These are phyloP conservation scores for Plasmodium ovale DNA, from an alignment of 169 alveolate species.

Conservation along the genomic window DNA sequence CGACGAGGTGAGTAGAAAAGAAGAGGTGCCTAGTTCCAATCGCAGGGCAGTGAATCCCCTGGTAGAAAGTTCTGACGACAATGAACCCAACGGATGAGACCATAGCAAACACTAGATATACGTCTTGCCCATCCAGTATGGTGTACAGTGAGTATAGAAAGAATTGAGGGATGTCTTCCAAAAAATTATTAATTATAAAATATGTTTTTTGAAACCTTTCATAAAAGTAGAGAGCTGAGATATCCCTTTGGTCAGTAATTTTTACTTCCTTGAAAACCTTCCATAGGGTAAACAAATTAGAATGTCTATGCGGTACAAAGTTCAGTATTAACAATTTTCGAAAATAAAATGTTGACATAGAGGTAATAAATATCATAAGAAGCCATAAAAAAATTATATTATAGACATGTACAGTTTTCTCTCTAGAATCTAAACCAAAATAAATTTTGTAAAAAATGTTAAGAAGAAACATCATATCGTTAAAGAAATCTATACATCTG, in stretches of 20 bases:
- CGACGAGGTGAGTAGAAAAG: conserved; percentile 1
- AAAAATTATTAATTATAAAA: conserved; percentile 34
- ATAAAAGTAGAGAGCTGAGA: conserved; percentile 9
- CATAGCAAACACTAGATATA: conserved; percentile 4
- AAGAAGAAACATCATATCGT: conserved; percentile 16
- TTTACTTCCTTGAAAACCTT: conserved; percentile 28
- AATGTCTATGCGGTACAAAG: conserved; percentile 20
- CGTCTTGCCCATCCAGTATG: conserved; percentile 30
- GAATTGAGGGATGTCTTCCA: conserved; percentile 62
- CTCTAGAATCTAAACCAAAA: background rate
- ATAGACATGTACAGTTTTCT: background rate
- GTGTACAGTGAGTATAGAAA: conserved; percentile 8
- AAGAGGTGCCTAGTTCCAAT: background rate
- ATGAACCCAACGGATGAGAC: conserved; percentile 7
- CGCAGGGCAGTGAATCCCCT: background rate
- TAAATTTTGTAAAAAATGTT: conserved; percentile 10
- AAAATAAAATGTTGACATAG: conserved; percentile 24
- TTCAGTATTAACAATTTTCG: conserved; percentile 34
- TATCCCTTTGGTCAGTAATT: background rate
- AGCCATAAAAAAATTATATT: conserved; percentile 25
- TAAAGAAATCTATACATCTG: conserved; percentile 39
- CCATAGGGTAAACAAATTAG: conserved; percentile 29
- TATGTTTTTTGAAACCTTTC: conserved; percentile 33
- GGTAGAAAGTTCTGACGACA: background rate
- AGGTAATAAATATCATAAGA: conserved; percentile 14